Evolutionary conservation across 2,329 filamentous ascomycete genomes (phyloP).

Genomic region (Blumeria graminis): DNA sequence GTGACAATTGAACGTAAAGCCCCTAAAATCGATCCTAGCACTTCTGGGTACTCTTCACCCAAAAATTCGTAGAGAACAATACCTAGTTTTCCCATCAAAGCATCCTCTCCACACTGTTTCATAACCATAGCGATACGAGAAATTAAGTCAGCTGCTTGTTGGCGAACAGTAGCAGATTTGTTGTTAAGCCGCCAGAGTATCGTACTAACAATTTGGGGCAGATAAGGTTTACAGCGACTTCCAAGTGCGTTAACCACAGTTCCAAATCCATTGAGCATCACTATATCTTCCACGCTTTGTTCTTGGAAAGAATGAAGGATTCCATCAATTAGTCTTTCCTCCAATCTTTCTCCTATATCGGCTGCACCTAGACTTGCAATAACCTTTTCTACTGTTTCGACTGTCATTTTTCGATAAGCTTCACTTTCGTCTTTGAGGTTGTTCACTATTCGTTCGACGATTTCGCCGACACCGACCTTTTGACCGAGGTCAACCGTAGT

Average conservation of each 20-base stretch:
- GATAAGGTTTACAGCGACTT: constrained; percentile 80
- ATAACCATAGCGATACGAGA: constrained; percentile 96
- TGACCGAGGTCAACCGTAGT: constrained; percentile 93
- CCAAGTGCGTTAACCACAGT: constrained; percentile 92
- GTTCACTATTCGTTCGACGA: constrained; percentile 74
- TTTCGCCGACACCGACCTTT: constrained; percentile 93
- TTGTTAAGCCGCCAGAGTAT: constrained; percentile 95
- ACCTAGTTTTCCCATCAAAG: constrained; percentile 82
- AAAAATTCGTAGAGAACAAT: constrained; percentile 93
- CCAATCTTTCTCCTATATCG: constrained; percentile 75
- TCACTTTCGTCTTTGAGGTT: constrained; percentile 98
- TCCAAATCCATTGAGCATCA: constrained; percentile 93
- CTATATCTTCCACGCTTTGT: constrained; percentile 84
- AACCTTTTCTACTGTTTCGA: constrained; percentile 93
- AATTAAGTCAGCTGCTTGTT: constrained; percentile 90
- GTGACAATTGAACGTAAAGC: constrained; percentile 91
- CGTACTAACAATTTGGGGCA: constrained; percentile 89
- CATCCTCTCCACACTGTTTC: constrained; percentile 95
- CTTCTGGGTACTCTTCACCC: constrained; percentile 94
- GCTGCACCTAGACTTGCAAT: constrained; percentile 81
- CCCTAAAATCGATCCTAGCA: constrained; percentile 85
- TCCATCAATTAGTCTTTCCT: constrained; percentile 85
- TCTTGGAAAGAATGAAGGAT: constrained; percentile 94
- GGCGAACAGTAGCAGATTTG: constrained; percentile 86
- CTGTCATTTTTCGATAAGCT: constrained; percentile 95